These are phyloP conservation scores for Rhynchospora breviuscula DNA, from an alignment of 176 grass and related monocot genomes.

Conservation along the genomic window DNA sequence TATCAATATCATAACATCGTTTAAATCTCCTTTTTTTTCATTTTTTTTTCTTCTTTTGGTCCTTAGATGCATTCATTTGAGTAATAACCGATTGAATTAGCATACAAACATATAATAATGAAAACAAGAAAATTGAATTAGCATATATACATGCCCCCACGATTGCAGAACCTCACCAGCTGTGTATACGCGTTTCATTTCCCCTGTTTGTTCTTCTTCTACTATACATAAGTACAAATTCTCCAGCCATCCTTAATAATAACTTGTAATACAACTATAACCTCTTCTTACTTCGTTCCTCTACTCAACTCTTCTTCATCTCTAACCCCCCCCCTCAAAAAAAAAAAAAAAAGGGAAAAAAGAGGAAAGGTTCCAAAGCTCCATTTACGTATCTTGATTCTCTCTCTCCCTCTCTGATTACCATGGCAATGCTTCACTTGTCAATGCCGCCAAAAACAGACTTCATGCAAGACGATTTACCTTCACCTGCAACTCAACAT, in stretches of 20 bases:
- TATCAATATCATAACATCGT: neutral
- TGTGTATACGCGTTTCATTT: constrained; percentile 14
- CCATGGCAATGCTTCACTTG: constrained; percentile 1
- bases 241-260: neutral
- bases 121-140: neutral
- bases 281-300: neutral
- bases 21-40: neutral
- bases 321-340: too few species aligned
- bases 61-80: neutral
- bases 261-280: neutral
- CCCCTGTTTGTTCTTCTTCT: neutral
- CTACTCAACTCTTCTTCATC: too few species aligned
- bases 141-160: neutral
- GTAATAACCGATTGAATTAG: neutral
- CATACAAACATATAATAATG: neutral
- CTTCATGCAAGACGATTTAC: constrained; percentile 8
- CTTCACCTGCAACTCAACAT: neutral
- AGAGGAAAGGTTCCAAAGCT: too few species aligned
- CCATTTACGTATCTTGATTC: too few species aligned
- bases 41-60: too few species aligned
- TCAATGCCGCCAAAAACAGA: neutral
- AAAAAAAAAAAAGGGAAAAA: too few species aligned
- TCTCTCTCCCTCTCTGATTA: neutral
- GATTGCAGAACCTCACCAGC: neutral
- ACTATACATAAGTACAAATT: neutral